These are phyloP conservation scores for Botrytis aclada DNA, from an alignment of 2,329 filamentous ascomycete species.

Conservation along the genomic window DNA sequence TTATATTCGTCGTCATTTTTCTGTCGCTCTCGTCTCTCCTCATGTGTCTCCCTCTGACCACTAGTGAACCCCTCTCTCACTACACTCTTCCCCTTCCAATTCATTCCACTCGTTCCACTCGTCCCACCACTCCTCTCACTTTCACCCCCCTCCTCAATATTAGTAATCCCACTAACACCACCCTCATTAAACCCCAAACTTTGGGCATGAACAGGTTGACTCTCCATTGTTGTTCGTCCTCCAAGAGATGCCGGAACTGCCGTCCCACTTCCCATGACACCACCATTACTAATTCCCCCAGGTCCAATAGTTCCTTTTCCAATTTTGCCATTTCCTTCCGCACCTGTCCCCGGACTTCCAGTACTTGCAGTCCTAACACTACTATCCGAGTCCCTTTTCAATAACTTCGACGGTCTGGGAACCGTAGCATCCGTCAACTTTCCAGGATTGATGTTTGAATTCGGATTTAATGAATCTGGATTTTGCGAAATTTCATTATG, in stretches of 20 bases:
- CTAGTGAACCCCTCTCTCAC: background rate
- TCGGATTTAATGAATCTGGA: background rate
- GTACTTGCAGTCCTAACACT: background rate
- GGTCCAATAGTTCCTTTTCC: background rate
- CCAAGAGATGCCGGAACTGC: slow-evolving; percentile 26
- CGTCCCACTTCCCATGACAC: slow-evolving; percentile 23
- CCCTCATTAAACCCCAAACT: slow-evolving; percentile 34
- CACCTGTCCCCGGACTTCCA: background rate
- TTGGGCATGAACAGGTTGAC: slow-evolving; percentile 31
- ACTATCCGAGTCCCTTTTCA: background rate
- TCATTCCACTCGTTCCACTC: background rate
- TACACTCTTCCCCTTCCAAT: background rate
- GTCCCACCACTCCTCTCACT: background rate
- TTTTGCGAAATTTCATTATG: slow-evolving; percentile 1
- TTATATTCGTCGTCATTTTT: background rate
- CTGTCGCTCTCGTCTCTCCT: background rate
- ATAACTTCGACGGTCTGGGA: background rate
- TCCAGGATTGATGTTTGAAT: background rate
- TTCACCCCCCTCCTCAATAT: slow-evolving; percentile 29
- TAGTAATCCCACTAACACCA: slow-evolving; percentile 32
- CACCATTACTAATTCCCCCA: slow-evolving; percentile 2
- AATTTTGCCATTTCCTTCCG: background rate
- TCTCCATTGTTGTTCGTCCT: slow-evolving; percentile 29
- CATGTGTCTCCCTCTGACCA: background rate
- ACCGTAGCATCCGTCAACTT: background rate